A percentile compares a stretch with the other conserved stretches of the same genome.
These are phyloP conservation scores for Wallacemonas sp. DNA, from an alignment of 208 protist genomes.

Conservation along the genomic window DNA sequence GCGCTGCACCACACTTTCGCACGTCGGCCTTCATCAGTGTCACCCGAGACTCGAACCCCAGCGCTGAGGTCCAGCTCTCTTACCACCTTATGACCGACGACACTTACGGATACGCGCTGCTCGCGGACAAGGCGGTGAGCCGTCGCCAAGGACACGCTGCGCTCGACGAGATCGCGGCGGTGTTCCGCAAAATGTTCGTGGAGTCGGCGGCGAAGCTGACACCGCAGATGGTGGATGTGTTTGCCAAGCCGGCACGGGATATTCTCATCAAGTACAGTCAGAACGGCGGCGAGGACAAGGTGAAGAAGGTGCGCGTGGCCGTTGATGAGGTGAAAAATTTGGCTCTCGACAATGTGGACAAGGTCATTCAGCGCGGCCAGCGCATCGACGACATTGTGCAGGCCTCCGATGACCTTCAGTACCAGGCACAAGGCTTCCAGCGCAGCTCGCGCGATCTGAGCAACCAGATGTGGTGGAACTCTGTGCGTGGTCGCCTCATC, in stretches of 20 bases:
- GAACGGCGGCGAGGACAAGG: constrained; percentile 49
- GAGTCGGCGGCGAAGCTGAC: constrained; percentile 62
- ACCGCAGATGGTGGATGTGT: constrained; percentile 56
- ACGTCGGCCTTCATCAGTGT: constrained; percentile 66
- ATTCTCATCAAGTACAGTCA: constrained; percentile 52
- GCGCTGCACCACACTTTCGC: constrained; percentile 76
- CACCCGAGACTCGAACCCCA: constrained; percentile 24
- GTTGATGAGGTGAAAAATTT: constrained; percentile 84
- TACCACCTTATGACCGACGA: constrained; percentile 86
- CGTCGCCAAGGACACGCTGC: constrained; percentile 59
- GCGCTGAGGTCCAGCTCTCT: constrained; percentile 52
- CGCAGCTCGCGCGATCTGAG: constrained; percentile 76
- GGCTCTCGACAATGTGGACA: constrained; percentile 86
- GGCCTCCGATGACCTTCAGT: constrained; percentile 84
- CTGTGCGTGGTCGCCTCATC: constrained; percentile 72
- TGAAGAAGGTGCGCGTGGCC: constrained; percentile 66
- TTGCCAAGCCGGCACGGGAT: constrained; percentile 65
- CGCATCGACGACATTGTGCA: constrained; percentile 89
- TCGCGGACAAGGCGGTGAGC: constrained; percentile 42
- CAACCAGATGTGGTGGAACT: constrained; percentile 89
- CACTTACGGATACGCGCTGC: constrained; percentile 64
- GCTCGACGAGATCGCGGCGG: constrained; percentile 64
- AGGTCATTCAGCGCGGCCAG: constrained; percentile 74
- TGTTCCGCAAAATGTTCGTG: constrained; percentile 89
- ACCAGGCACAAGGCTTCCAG: constrained; percentile 86